Evolutionary conservation across 192 early-diverging fungal genomes (phyloP).

Genomic region (Podila epigama): DNA sequence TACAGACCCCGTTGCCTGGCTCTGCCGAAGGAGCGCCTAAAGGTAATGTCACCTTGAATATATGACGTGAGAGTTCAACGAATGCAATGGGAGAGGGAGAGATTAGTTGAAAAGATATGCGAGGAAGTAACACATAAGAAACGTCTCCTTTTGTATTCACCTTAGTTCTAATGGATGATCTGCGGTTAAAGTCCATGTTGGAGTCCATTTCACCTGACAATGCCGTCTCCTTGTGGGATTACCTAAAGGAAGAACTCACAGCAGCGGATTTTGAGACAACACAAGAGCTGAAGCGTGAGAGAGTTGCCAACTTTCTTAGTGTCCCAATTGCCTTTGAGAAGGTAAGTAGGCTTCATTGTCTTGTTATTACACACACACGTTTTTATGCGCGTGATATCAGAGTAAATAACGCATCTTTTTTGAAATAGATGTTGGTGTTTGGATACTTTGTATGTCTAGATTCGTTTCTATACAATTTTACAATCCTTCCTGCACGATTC

Average conservation of each 20-base stretch:
- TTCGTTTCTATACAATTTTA: conserved; percentile 94
- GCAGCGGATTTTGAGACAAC: conserved; percentile 72
- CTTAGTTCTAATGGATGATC: conserved; percentile 21
- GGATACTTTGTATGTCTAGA: conserved; percentile 94
- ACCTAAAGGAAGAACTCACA: conserved; percentile 68
- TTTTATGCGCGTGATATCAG: not conserved
- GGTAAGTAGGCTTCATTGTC: conserved; percentile 53
- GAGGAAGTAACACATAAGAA: too few species aligned
- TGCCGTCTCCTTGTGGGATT: conserved; percentile 59
- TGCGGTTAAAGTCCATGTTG: conserved; percentile 23
- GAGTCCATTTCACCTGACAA: conserved; percentile 28
- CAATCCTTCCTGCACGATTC: conserved; percentile 90
- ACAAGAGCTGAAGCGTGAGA: conserved; percentile 87
- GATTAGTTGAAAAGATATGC: too few species aligned
- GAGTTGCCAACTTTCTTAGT: conserved; percentile 85
- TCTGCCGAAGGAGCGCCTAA: too few species aligned
- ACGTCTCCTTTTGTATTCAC: too few species aligned
- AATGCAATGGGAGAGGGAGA: too few species aligned
- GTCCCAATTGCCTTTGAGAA: conserved; percentile 93
- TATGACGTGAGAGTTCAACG: too few species aligned
- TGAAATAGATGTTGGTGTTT: conserved; percentile 80
- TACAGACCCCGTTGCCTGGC: too few species aligned
- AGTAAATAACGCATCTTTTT: not conserved
- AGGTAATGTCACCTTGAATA: too few species aligned
- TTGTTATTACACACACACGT: too few species aligned